Evolutionary conservation across 73 alveolate genomes (phyloP).

Genomic region (Diophrys appendiculata): DNA sequence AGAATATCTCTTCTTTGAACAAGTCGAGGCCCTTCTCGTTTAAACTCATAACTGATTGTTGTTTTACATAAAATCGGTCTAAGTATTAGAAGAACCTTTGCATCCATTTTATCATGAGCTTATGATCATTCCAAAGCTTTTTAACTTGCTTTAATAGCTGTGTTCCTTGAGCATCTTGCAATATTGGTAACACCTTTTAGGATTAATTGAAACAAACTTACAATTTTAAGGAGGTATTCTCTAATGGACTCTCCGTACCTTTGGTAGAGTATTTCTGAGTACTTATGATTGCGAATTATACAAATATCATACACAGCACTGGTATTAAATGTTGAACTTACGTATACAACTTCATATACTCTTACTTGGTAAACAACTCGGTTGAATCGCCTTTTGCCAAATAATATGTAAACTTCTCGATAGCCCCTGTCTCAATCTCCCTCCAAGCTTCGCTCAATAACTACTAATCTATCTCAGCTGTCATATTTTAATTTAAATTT

Average conservation of each 20-base stretch:
- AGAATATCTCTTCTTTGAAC: slow-evolving; percentile 66
- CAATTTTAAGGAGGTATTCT: slow-evolving; percentile 47
- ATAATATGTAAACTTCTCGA: slow-evolving; percentile 28
- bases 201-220: not conserved
- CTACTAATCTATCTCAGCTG: slow-evolving; percentile 20
- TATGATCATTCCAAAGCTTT: slow-evolving; percentile 71
- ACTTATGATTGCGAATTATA: slow-evolving; percentile 64
- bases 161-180: slow-evolving; percentile 37
- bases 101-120: slow-evolving; percentile 78
- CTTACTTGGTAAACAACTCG: slow-evolving; percentile 50
- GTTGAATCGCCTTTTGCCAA: slow-evolving; percentile 31
- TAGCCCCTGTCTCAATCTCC: slow-evolving; percentile 24
- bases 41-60: slow-evolving; percentile 67
- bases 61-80: slow-evolving; percentile 77
- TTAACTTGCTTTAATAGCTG: slow-evolving; percentile 51
- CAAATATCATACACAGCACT: slow-evolving; percentile 75
- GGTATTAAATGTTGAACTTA: slow-evolving; percentile 1
- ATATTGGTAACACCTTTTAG: slow-evolving; percentile 63
- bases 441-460: slow-evolving; percentile 31
- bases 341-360: slow-evolving; percentile 57
- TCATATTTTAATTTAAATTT: no score
- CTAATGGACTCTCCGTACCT: slow-evolving; percentile 67
- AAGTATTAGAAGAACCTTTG: slow-evolving; percentile 73
- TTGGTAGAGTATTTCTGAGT: slow-evolving; percentile 67
- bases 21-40: slow-evolving; percentile 55